Evolutionary conservation across 2,329 filamentous ascomycete species (phyloP).

Genomic region (Geoglossum cookeanum): DNA sequence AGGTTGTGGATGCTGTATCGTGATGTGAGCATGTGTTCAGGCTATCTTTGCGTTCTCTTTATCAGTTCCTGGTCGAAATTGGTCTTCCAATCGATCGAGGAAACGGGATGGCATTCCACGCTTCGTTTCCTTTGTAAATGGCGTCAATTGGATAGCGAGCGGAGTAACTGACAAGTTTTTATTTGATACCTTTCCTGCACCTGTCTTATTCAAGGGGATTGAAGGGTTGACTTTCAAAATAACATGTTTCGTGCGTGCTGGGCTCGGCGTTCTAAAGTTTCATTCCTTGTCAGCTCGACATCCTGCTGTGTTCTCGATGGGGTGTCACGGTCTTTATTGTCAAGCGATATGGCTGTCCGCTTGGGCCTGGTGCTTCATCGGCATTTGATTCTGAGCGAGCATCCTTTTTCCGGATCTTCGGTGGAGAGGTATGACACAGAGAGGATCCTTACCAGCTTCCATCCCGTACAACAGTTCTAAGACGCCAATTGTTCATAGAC

Average conservation of each 20-base stretch:
- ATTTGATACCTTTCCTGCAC: background rate
- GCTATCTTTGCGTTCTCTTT: background rate
- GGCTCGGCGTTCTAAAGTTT: background rate
- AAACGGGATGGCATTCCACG: background rate
- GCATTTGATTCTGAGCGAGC: background rate
- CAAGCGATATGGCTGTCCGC: background rate
- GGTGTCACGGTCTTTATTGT: background rate
- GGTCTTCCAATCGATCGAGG: background rate
- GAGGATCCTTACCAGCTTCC: background rate
- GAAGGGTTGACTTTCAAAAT: background rate
- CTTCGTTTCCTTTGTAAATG: constrained; percentile 1
- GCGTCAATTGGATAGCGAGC: constrained; percentile 1
- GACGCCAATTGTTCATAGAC: background rate
- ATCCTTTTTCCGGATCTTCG: background rate
- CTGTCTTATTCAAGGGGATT: background rate
- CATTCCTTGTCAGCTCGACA: background rate
- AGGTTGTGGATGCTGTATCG: constrained; percentile 50
- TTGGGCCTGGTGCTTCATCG: background rate
- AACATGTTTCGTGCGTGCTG: background rate
- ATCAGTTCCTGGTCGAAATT: background rate
- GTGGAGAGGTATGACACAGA: background rate
- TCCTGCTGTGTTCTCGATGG: background rate
- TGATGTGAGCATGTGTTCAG: constrained; percentile 38
- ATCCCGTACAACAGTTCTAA: background rate
- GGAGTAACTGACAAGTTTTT: background rate